phyloP scores from a whole-genome alignment of 306 rosid species.

The Cajanus cajan region DNA sequence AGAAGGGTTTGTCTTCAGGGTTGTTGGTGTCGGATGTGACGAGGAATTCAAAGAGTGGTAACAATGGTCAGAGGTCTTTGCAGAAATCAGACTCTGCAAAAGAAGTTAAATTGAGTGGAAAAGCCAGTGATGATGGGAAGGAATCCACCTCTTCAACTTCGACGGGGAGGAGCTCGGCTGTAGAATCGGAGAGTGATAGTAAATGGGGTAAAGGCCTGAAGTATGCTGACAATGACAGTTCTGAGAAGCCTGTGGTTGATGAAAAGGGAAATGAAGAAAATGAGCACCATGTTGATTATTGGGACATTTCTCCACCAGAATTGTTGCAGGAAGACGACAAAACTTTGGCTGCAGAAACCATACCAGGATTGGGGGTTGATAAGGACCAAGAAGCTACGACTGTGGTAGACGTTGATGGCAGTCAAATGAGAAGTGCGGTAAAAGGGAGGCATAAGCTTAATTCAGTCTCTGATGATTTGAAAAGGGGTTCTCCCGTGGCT shows the following conservation, averaged over 20 bases:
- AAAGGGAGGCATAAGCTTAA: slow-evolving; percentile 44
- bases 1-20: slow-evolving; percentile 37
- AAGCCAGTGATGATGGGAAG: slow-evolving; percentile 61
- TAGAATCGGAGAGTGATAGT: slow-evolving; percentile 49
- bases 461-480: slow-evolving; percentile 51
- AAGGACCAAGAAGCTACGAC: slow-evolving; percentile 34
- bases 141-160: slow-evolving; percentile 58
- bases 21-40: slow-evolving; percentile 43
- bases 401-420: slow-evolving; percentile 34
- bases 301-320: slow-evolving; percentile 37
- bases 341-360: slow-evolving; percentile 22
- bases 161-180: slow-evolving; percentile 34
- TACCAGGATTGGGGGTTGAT: slow-evolving; percentile 27
- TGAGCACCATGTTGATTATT: slow-evolving; percentile 26
- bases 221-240: slow-evolving; percentile 36
- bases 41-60: slow-evolving; percentile 48
- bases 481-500: slow-evolving; percentile 52
- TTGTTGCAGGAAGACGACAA: slow-evolving; percentile 25
- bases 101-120: slow-evolving; percentile 53
- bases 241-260: slow-evolving; percentile 30
- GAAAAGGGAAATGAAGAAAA: slow-evolving; percentile 43
- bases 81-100: slow-evolving; percentile 41
- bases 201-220: slow-evolving; percentile 34
- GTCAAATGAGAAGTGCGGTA: slow-evolving; percentile 42
- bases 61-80: slow-evolving; percentile 34